These are phyloP conservation scores for Roridomyces roridus DNA, from an alignment of 768 basidiomycete species.

Conservation along the genomic window DNA sequence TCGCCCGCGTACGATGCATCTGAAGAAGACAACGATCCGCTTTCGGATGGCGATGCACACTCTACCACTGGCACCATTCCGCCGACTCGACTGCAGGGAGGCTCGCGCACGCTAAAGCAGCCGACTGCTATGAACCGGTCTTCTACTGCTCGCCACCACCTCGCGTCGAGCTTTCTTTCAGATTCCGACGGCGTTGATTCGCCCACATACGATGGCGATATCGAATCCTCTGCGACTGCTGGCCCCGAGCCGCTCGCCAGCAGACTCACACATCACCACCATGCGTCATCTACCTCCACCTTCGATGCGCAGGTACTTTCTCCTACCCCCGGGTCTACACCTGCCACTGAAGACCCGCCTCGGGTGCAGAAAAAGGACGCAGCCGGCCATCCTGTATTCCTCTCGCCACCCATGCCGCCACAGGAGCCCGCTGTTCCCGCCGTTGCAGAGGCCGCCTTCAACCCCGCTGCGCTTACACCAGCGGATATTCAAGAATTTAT, in stretches of 20 bases:
- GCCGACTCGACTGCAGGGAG: constrained; percentile 3
- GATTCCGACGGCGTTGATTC: constrained; percentile 83
- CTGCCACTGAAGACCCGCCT: neutral
- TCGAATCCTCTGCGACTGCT: constrained; percentile 78
- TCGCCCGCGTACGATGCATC: constrained; percentile 86
- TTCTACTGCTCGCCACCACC: constrained; percentile 48
- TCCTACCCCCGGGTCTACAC: constrained; percentile 5
- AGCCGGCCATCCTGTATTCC: constrained; percentile 12
- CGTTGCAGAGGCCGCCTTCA: constrained; percentile 49
- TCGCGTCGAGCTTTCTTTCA: constrained; percentile 60
- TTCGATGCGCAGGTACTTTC: constrained; percentile 47
- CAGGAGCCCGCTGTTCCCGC: constrained; percentile 49
- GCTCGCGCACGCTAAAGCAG: constrained; percentile 38
- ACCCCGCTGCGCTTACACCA: constrained; percentile 69
- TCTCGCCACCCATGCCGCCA: constrained; percentile 8
- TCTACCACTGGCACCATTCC: constrained; percentile 2
- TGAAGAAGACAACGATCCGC: constrained; percentile 88
- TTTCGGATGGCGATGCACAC: constrained; percentile 65
- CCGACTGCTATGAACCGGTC: constrained; percentile 31
- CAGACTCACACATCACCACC: constrained; percentile 29
- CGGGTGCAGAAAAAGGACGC: constrained; percentile 16
- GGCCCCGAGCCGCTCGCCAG: constrained; percentile 48
- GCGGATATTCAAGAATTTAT: constrained; percentile 87
- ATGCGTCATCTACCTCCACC: constrained; percentile 59
- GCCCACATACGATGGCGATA: constrained; percentile 90